Evolutionary conservation across 331 rosid species (phyloP), one percentile per base, ranked within the genome.

Genomic region (Malus hybrid): DNA sequence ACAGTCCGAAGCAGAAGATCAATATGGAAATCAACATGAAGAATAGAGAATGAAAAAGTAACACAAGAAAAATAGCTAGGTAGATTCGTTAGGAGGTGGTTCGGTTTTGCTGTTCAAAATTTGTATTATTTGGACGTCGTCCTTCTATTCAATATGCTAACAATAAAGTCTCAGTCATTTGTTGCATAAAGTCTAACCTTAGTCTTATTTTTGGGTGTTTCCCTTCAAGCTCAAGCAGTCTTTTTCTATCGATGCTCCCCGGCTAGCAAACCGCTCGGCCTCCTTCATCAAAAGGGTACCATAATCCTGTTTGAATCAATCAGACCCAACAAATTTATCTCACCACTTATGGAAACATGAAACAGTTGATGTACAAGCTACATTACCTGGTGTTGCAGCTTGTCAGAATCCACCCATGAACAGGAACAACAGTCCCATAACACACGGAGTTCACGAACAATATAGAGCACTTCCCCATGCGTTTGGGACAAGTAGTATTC

Each of bases 251-350:
- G 83, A 66, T 95, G 99, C 85, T 92, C 97, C 82, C 75, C 77
- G 55, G 55, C 83, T 9, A 52, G 93, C 93, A 69, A 94, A 89
- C 67, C 87, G 87, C 86, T 94, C 97, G 2, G 96, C 97, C 73
- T 94, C 99, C 87, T 90, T 97, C 99, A 95, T 95, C 72, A 95
- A 76, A 71, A 95, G 99, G 0, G 99, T 95, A 61, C 97, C 99
- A 73, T 92, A 95, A 59, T 97, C 99, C 99, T 95, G 87, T 72
- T 32, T 39, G 42, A 33, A 14, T 20, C 32, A 66, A 39, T 18
- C 15, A 42, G 24, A 42, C 19, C 55, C 55, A 48, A 48, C 0
- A 48, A 13, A 4, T 48, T 46, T 2, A 46, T 46, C 18, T 13
- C 24, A 69, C 55, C 60, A 59, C n/a, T 69, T 42, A 5, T 36